Base-by-base conservation (phyloP, 225 moss, liverwort and hornwort genomes). In the Takakia lepidozioides region DNA sequence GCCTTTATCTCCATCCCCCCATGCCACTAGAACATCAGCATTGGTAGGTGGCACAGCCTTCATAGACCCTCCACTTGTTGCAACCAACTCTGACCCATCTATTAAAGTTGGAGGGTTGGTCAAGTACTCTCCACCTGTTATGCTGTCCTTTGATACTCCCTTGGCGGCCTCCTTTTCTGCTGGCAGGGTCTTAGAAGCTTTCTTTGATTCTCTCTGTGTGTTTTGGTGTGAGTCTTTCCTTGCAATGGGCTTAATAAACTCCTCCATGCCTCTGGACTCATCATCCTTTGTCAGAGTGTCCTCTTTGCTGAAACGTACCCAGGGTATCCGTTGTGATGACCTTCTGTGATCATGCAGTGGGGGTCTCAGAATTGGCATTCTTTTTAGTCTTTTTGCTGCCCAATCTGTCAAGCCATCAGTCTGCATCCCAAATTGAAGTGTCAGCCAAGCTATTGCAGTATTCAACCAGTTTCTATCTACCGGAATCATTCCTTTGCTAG, bases 401-500 rank as follows among this genome's bases (percentile, higher is more conserved):
- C 78, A 78, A 52, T 78, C 78, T 28, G 56, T 51, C 5, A 78
- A 65, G 15, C 69, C 78, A 38, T 78, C 73, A 0, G 0, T 66
- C 78, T 78, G n/a, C 38, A 66, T 32, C 24, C 29, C 18, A n/a
- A 27, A 29, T 0, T 0, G 8, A 16, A 8, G 16, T 49, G 11
- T 25, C 47, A 27, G 24, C 24, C 11, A 32, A 1, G 32, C 32
- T 32, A n/a, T n/a, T n/a, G n/a, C n/a, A n/a, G n/a, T n/a, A n/a
- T n/a, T n/a, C n/a, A n/a, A n/a, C n/a, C n/a, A n/a, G n/a, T n/a
- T n/a, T n/a, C n/a, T n/a, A n/a, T n/a, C n/a, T n/a, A n/a, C n/a
- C n/a, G n/a, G n/a, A n/a, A n/a, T n/a, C n/a, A n/a, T n/a, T n/a
- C n/a, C n/a, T n/a, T n/a, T n/a, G n/a, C n/a, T n/a, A n/a, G n/a